phyloP scores from a whole-genome alignment of 2,329 filamentous ascomycete genomes.

The Iodosphaeria phyllophila region DNA sequence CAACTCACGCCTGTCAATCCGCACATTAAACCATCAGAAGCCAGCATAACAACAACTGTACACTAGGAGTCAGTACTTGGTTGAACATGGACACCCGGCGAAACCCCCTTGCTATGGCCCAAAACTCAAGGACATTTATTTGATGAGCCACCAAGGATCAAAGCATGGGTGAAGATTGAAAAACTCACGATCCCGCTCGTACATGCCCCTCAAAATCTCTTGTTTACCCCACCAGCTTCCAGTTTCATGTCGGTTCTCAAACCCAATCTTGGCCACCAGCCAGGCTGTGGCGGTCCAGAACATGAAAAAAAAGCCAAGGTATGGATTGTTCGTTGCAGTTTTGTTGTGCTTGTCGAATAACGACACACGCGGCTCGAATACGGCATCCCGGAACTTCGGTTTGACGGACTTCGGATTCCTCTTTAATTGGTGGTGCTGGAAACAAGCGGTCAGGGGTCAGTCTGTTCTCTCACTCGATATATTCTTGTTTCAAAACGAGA shows the following conservation, averaged over 20 bases:
- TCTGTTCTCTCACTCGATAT: too few species aligned
- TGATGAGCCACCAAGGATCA: too few species aligned
- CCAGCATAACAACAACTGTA: slow-evolving; percentile 28
- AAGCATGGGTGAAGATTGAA: not conserved
- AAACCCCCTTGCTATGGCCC: too few species aligned
- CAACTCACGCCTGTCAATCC: slow-evolving; percentile 45
- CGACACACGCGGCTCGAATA: slow-evolving; percentile 57
- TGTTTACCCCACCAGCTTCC: slow-evolving; percentile 52
- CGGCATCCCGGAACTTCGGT: slow-evolving; percentile 29
- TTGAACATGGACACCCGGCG: too few species aligned
- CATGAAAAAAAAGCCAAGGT: slow-evolving; percentile 63
- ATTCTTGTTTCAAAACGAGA: too few species aligned
- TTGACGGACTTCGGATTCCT: too few species aligned
- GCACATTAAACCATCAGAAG: slow-evolving; percentile 55
- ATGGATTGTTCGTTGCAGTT: slow-evolving; percentile 44
- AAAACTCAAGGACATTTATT: too few species aligned
- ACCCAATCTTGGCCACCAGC: slow-evolving; percentile 46
- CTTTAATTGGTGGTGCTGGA: too few species aligned
- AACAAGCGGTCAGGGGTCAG: too few species aligned
- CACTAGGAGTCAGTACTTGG: too few species aligned
- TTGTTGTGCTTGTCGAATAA: slow-evolving; percentile 58
- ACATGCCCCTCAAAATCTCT: slow-evolving; percentile 55
- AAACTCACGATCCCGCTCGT: slow-evolving; percentile 24
- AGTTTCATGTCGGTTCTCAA: slow-evolving; percentile 48
- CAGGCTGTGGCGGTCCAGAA: slow-evolving; percentile 58